Percentiles rank a stretch among this genome's conserved stretches.
Evolutionary conservation across 1,284 basidiomycete species (phyloP).

Genomic region (Dichomitus squalens): DNA sequence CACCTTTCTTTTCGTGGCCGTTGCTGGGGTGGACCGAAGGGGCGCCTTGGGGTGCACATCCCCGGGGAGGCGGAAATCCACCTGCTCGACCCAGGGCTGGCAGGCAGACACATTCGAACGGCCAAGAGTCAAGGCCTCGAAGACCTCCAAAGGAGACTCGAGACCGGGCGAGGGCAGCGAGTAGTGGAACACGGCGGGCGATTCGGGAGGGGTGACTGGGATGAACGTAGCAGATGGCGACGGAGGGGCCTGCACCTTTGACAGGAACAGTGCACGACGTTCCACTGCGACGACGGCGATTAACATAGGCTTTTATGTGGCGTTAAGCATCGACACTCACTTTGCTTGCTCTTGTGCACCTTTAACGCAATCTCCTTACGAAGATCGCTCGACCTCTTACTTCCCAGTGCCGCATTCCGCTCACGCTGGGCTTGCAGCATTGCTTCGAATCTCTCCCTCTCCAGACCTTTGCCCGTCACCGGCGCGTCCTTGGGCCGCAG

Average conservation of each 20-base stretch:
- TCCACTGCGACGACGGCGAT: conserved; percentile 49
- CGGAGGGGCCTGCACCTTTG: conserved; percentile 67
- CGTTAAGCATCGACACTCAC: conserved; percentile 43
- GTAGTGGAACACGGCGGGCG: conserved; percentile 70
- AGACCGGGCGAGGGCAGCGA: conserved; percentile 68
- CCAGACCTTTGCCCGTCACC: conserved; percentile 53
- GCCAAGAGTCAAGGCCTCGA: conserved; percentile 50
- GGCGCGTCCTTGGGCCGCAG: conserved; percentile 45
- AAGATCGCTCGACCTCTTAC: conserved; percentile 57
- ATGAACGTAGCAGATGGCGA: conserved; percentile 57
- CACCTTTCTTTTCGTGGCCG: conserved; percentile 34
- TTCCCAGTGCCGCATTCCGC: conserved; percentile 46
- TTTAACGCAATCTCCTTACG: conserved; percentile 75
- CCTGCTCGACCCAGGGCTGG: conserved; percentile 64
- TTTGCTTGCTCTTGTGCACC: conserved; percentile 72
- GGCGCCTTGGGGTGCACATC: conserved; percentile 26
- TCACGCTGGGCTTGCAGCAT: conserved; percentile 61
- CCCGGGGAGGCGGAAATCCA: conserved; percentile 57
- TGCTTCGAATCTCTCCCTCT: conserved; percentile 62
- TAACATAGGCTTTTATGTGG: background rate
- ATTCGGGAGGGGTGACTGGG: conserved; percentile 70
- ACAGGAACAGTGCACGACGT: conserved; percentile 73
- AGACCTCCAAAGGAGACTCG: conserved; percentile 61
- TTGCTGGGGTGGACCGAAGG: background rate
- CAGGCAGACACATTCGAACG: conserved; percentile 35